Base-by-base conservation (phyloP, 305 asterid genomes). In the Fraxinus dipetala region DNA sequence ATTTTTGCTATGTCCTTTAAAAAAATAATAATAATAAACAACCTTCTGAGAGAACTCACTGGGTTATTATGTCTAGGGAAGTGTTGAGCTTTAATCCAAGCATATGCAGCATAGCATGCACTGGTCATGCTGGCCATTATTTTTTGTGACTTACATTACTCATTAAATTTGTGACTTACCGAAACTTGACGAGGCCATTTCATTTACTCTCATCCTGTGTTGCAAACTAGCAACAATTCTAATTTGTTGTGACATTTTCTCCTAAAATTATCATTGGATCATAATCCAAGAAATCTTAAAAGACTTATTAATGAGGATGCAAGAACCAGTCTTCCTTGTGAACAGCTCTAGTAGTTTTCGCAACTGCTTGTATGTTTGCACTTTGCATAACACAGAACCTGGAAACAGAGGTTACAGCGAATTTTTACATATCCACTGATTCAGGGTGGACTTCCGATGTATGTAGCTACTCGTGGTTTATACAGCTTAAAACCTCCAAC, bases 381-480 rank as follows among this genome's bases (percentile, higher is more conserved):
- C 45, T 80, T 69, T 31, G 56, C 61, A 10, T 32, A 26, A 14
- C 34, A 35, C 72, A 72, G 78, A 54, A 35, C 77, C 40, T 75
- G 73, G 48, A 77, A 59, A 80, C 79, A n/a, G 73, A 72, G 38
- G 6, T 34, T 45, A 8, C 40, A 32, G 30, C 80, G 83, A 83
- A 11, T 48, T 83, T 86, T 80, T 74, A n/a, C 63, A 1, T 51
- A 36, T 76, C 36, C 61, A 74, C 81, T 85, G 86, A 75, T 84
- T 84, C 91, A 96, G 99, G 99, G 99, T 85, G 99, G 99, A 82
- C 95, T 96, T 77, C 99, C 99, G 0, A 93, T 94, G 98, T 96
- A 96, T 82, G 87, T 94, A 54, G 99, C 97, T 43, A 94, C 98
- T 72, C 98, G 99, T 72, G 94, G 92, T 76, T 91, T 96, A 54